Percentiles rank a stretch among this genome's conserved stretches.
Conservation (phyloP, 225 moss, liverwort and hornwort genomes). For the Physcomitrium patens region DNA sequence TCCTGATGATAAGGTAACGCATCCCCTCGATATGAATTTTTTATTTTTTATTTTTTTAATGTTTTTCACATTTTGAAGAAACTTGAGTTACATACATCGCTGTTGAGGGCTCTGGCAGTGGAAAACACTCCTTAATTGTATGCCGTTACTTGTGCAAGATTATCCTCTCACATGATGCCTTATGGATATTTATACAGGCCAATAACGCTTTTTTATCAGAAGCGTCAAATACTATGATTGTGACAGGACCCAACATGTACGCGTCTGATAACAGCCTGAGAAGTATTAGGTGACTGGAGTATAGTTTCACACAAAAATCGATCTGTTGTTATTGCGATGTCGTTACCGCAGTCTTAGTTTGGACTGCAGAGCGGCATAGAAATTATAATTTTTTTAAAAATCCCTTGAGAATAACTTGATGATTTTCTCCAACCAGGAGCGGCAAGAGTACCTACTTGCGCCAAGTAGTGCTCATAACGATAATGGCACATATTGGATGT, state of each 20-base stretch:
- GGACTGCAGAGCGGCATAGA: not conserved
- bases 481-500: constrained; percentile 89
- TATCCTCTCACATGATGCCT: not conserved
- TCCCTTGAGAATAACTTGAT: not conserved
- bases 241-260: constrained; percentile 76
- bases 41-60: not conserved
- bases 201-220: constrained; percentile 69
- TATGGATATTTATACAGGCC: constrained; percentile 39
- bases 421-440: constrained; percentile 43
- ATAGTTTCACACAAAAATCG: not conserved
- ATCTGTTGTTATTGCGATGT: not conserved
- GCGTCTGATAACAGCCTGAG: not conserved
- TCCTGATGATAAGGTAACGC: not conserved
- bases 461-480: constrained; percentile 65
- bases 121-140: too few relatives aligned
- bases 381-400: too few relatives aligned
- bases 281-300: not conserved
- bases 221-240: constrained; percentile 57
- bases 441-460: constrained; percentile 76
- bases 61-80: too few relatives aligned
- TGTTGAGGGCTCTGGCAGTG: too few relatives aligned
- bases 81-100: too few relatives aligned
- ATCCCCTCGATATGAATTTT: not conserved
- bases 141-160: not conserved
- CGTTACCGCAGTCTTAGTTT: too few relatives aligned